These are phyloP conservation scores for Verticillium klebahnii DNA, from an alignment of 2,329 filamentous ascomycete species.

Conservation along the genomic window DNA sequence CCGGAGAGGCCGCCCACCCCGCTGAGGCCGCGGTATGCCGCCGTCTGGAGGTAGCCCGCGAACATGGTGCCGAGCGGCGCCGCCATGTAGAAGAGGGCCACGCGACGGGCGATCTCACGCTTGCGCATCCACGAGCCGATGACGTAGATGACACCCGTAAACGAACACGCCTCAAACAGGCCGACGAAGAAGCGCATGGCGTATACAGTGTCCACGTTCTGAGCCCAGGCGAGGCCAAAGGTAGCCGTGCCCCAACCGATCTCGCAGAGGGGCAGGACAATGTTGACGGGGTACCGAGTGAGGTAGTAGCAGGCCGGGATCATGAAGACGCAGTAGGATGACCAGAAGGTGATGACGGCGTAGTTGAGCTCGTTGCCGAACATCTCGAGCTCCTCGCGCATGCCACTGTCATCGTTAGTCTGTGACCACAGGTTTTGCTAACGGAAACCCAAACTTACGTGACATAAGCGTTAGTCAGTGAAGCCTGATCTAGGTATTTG, in stretches of 20 bases:
- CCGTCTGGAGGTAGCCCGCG: constrained; percentile 50
- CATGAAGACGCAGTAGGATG: constrained; percentile 34
- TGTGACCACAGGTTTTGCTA: background rate
- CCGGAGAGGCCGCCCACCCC: constrained; percentile 51
- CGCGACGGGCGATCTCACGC: constrained; percentile 50
- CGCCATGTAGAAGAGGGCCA: constrained; percentile 52
- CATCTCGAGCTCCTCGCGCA: constrained; percentile 28
- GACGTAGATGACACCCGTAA: constrained; percentile 50
- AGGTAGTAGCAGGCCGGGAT: constrained; percentile 33
- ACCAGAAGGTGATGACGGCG: constrained; percentile 25
- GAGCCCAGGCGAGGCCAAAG: constrained; percentile 23
- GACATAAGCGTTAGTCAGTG: constrained; percentile 31
- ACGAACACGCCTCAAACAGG: constrained; percentile 44
- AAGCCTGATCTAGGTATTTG: constrained; percentile 32
- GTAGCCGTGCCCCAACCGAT: constrained; percentile 25
- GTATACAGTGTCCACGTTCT: constrained; percentile 25
- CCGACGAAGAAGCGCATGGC: constrained; percentile 43
- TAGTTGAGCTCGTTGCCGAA: constrained; percentile 28
- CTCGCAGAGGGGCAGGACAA: constrained; percentile 22
- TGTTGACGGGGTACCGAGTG: constrained; percentile 29
- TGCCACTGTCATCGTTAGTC: constrained; percentile 22
- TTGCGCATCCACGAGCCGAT: constrained; percentile 59
- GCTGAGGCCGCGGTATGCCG: constrained; percentile 46
- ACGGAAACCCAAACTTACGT: constrained; percentile 16
- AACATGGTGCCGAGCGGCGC: constrained; percentile 55